Conservation (phyloP, 2,329 filamentous ascomycete species). For the Cercospora berteroae region DNA sequence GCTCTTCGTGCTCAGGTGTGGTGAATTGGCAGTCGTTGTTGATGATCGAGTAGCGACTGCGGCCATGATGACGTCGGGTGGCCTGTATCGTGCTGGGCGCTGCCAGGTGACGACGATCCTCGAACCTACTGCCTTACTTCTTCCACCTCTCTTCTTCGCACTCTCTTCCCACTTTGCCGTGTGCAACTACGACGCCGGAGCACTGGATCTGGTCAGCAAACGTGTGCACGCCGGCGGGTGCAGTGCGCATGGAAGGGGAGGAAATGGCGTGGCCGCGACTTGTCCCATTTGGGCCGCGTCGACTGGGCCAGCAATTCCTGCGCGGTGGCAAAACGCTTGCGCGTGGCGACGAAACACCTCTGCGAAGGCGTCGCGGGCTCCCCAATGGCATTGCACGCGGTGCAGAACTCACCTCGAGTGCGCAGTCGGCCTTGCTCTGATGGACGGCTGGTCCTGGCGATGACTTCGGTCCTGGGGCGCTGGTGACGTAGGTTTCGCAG, state of each 20-base stretch:
- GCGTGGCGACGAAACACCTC: not conserved
- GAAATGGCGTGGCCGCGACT: not conserved
- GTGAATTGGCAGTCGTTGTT: slow-evolving; percentile 29
- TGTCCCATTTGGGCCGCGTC: not conserved
- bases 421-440: not conserved
- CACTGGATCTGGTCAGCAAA: slow-evolving; percentile 1
- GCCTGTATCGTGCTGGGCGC: slow-evolving; percentile 3
- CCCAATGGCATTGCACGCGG: not conserved
- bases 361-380: not conserved
- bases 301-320: slow-evolving; percentile 6
- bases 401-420: slow-evolving; percentile 5
- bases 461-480: not conserved
- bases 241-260: not conserved
- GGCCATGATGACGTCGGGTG: slow-evolving; percentile 19
- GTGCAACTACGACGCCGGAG: not conserved
- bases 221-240: not conserved
- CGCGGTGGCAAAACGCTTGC: slow-evolving; percentile 9
- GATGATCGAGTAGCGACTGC: slow-evolving; percentile 28
- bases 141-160: not conserved
- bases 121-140: slow-evolving; percentile 11
- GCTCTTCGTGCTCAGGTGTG: slow-evolving; percentile 28
- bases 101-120: slow-evolving; percentile 12
- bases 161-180: not conserved
- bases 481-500: slow-evolving; percentile 9
- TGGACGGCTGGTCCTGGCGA: slow-evolving; percentile 3